phyloP scores from a whole-genome alignment of 345 rosid species.

The Eutrema heterophyllum region DNA sequence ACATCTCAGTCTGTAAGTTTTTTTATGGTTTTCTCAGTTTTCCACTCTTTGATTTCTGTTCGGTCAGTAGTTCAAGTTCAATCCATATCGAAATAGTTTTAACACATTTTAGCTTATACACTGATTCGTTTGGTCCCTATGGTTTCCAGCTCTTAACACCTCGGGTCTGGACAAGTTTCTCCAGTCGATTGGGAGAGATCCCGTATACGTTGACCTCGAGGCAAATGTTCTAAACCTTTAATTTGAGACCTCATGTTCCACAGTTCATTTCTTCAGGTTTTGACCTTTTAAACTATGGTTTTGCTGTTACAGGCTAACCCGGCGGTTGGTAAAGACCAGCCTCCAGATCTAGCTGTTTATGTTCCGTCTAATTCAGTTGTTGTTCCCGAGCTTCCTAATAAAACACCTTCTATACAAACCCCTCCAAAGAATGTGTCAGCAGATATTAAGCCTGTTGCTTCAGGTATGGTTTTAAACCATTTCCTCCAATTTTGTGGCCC shows the following conservation, averaged over 20 bases:
- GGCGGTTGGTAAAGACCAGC: conserved; percentile 82
- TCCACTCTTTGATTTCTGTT: not conserved
- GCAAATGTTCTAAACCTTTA: conserved; percentile 32
- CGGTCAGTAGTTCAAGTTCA: not conserved
- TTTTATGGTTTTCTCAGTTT: not conserved
- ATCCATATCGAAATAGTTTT: too few species aligned
- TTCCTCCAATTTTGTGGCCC: not conserved
- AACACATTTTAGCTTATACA: not conserved
- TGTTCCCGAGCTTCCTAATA: conserved; percentile 47
- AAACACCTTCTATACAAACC: conserved; percentile 30
- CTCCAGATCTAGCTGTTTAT: conserved; percentile 79
- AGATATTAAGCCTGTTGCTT: conserved; percentile 36
- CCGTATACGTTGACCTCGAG: conserved; percentile 74
- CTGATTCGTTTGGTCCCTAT: not conserved
- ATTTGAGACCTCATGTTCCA: not conserved
- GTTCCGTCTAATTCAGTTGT: conserved; percentile 59
- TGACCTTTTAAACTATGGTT: not conserved
- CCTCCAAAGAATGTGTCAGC: conserved; percentile 30
- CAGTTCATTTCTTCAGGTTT: not conserved
- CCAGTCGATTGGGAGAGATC: conserved; percentile 57
- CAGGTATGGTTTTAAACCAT: conserved; percentile 40
- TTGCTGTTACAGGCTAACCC: conserved; percentile 61
- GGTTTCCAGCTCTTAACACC: conserved; percentile 53
- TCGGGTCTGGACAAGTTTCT: conserved; percentile 72
- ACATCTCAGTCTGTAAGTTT: conserved; percentile 69